Percentiles rank a stretch among this genome's conserved stretches.
Conservation (phyloP, 2,329 filamentous ascomycete genomes). For the Cordyceps farinosa region DNA sequence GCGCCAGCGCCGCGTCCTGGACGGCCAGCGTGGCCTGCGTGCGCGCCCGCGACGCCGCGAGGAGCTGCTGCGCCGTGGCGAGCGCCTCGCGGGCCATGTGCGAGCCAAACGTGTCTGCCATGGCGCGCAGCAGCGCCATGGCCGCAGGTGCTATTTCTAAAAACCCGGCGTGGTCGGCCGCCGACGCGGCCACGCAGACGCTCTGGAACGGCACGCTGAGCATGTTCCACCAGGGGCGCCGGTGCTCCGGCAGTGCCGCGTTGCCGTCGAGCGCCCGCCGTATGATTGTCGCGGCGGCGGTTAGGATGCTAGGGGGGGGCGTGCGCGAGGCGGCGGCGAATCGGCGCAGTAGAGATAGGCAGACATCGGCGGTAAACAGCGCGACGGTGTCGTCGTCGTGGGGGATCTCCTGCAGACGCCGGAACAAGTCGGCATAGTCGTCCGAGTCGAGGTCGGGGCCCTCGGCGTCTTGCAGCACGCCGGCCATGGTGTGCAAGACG, state of each 20-base stretch:
- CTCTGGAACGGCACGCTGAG: constrained; percentile 20
- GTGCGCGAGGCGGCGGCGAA: not conserved
- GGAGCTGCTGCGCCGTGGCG: constrained; percentile 16
- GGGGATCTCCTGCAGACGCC: not conserved
- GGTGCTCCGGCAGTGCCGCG: not conserved
- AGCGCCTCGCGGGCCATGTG: constrained; percentile 21
- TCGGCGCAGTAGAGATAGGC: constrained; percentile 19
- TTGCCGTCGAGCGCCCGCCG: constrained; percentile 11
- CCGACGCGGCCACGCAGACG: constrained; percentile 17
- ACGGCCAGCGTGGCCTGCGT: constrained; percentile 4
- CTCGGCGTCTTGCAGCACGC: constrained; percentile 7
- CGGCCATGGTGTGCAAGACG: not conserved
- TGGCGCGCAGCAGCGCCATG: constrained; percentile 12
- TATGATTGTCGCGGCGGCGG: not conserved
- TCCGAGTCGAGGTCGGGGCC: constrained; percentile 14
- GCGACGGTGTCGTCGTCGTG: constrained; percentile 1
- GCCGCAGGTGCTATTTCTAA: constrained; percentile 18
- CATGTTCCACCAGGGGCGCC: constrained; percentile 20
- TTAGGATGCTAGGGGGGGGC: not conserved
- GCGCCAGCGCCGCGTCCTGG: constrained; percentile 9
- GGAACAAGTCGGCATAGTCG: not conserved
- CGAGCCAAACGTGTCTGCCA: constrained; percentile 16
- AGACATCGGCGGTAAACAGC: constrained; percentile 18
- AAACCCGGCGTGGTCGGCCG: constrained; percentile 10
- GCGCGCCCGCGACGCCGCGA: not conserved